phyloP scores from a whole-genome alignment of 2,329 filamentous ascomycete species.

The Westerdykella sp. region DNA sequence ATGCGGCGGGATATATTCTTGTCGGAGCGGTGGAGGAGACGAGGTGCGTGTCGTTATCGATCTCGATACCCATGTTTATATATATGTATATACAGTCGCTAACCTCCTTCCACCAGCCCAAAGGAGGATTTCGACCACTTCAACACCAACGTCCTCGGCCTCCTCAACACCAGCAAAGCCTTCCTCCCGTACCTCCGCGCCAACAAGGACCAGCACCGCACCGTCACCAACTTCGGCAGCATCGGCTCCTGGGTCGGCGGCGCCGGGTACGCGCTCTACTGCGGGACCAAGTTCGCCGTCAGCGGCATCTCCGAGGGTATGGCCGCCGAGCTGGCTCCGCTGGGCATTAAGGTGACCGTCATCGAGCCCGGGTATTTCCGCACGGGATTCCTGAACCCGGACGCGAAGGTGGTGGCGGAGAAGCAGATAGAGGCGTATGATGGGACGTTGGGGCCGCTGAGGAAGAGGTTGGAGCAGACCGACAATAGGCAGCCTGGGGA shows the following conservation, averaged over 20 bases:
- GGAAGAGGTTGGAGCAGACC: conserved; percentile 28
- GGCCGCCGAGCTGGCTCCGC: conserved; percentile 39
- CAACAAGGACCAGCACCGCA: conserved; percentile 32
- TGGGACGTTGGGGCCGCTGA: conserved; percentile 28
- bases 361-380: conserved; percentile 49
- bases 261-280: conserved; percentile 42
- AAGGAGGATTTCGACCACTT: conserved; percentile 41
- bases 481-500: conserved; percentile 52
- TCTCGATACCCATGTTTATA: not conserved
- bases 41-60: conserved; percentile 22
- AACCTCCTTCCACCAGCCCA: conserved; percentile 21
- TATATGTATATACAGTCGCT: conserved; percentile 10
- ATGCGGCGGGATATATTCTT: conserved; percentile 44
- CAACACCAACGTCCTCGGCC: conserved; percentile 52
- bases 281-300: conserved; percentile 43
- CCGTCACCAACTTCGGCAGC: conserved; percentile 45
- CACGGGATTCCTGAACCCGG: conserved; percentile 41
- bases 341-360: conserved; percentile 42
- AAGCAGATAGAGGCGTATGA: conserved; percentile 26
- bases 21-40: conserved; percentile 44
- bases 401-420: conserved; percentile 12
- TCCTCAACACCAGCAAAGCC: conserved; percentile 45
- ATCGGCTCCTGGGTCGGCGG: conserved; percentile 39
- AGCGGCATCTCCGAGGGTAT: conserved; percentile 42
- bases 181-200: conserved; percentile 45